Percentiles rank a stretch among this genome's conserved stretches.
phyloP scores from a whole-genome alignment of 179 eudicot species.

The Gypsophila paniculata region DNA sequence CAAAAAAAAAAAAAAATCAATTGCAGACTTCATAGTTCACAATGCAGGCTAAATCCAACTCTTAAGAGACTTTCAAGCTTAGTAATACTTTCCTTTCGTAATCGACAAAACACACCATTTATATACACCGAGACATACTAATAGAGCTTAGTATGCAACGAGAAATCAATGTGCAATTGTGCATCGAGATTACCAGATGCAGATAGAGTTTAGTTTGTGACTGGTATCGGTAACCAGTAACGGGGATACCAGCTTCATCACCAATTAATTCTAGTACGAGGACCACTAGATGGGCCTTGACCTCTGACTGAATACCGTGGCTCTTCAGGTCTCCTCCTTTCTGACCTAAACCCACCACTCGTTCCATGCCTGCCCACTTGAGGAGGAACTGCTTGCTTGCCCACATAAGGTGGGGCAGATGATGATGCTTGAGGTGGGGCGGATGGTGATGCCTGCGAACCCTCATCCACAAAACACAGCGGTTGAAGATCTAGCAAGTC shows the following conservation, averaged over 20 bases:
- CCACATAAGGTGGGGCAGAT: constrained; percentile 21
- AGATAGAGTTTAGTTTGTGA: not conserved
- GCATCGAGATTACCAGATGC: constrained; percentile 1
- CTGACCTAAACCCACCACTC: constrained; percentile 36
- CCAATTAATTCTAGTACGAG: constrained; percentile 30
- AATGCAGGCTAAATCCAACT: not conserved
- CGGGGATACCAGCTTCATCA: constrained; percentile 18
- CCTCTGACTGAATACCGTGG: constrained; percentile 37
- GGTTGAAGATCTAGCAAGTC: constrained; percentile 67
- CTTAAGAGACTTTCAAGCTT: not conserved
- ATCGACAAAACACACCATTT: not conserved
- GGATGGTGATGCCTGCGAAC: constrained; percentile 22
- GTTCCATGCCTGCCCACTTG: constrained; percentile 21
- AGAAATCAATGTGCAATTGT: not conserved
- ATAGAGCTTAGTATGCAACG: not conserved
- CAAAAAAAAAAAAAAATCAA: not conserved
- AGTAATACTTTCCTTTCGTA: not conserved
- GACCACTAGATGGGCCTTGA: constrained; percentile 39
- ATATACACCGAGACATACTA: not conserved
- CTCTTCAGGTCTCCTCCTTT: constrained; percentile 36
- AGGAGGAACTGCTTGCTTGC: constrained; percentile 26
- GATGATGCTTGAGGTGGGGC: constrained; percentile 22
- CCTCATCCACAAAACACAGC: constrained; percentile 38
- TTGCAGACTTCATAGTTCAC: not conserved
- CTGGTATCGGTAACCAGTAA: not conserved